phyloP scores from a whole-genome alignment of 345 rosid species.

The Corymbia maculata region DNA sequence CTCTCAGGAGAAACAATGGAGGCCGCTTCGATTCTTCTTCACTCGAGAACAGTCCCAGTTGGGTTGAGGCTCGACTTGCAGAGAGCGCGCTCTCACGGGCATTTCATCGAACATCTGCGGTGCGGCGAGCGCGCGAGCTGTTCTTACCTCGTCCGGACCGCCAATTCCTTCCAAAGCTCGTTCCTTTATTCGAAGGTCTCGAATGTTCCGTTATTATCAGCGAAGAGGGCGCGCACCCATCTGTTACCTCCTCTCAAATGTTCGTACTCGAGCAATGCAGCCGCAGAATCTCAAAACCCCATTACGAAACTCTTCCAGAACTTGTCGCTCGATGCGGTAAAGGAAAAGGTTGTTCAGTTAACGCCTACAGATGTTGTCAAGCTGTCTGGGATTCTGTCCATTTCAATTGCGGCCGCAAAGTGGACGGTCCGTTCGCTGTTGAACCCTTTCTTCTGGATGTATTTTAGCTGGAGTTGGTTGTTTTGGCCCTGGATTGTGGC shows the following conservation, averaged over 20 bases:
- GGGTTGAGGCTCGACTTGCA: not conserved
- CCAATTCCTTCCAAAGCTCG: not conserved
- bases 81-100: constrained; percentile 27
- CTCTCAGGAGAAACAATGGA: constrained; percentile 28
- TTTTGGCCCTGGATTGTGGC: constrained; percentile 93
- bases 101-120: constrained; percentile 54
- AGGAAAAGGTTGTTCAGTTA: constrained; percentile 15
- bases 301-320: constrained; percentile 27
- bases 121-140: constrained; percentile 1
- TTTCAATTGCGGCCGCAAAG: constrained; percentile 46
- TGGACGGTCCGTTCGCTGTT: constrained; percentile 37
- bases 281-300: constrained; percentile 24
- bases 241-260: constrained; percentile 26
- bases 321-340: constrained; percentile 33
- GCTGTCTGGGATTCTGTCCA: constrained; percentile 40
- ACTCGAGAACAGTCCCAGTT: constrained; percentile 27
- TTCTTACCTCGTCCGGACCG: not conserved
- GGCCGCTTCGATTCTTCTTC: constrained; percentile 38
- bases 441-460: constrained; percentile 84
- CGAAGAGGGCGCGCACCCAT: constrained; percentile 6
- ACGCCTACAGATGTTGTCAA: constrained; percentile 50
- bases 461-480: constrained; percentile 89
- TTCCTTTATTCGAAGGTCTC: not conserved
- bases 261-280: constrained; percentile 35
- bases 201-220: not conserved